Base-by-base conservation (phyloP, 2,329 filamentous ascomycete species). In the Fusarium sp. region DNA sequence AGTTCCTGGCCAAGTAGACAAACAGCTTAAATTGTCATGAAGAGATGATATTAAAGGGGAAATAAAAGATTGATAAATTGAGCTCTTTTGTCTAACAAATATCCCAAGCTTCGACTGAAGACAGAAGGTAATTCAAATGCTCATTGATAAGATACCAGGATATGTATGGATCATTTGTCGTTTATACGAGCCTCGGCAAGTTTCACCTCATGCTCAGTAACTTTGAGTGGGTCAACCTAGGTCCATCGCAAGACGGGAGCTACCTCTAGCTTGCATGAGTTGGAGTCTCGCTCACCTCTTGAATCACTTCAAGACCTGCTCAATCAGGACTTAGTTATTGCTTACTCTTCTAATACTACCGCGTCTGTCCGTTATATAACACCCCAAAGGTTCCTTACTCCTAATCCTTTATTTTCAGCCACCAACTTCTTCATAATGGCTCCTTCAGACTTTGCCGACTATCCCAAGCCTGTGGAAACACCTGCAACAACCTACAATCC, bases 1-100 rank as follows among this genome's bases (percentile, higher is more conserved):
- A 85, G 77, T 85, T 84, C 59, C 71, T 85, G 69, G 64, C 51
- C 52, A 65, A 48, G 54, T 39, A 40, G n/a, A 10, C 14, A n/a
- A 36, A 10, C 34, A 26, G 28, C 15, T 6, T 7, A 10, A 8
- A 7, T 3, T 26, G 9, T 19, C 7, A 44, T 17, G 43, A 42
- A 44, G 15, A 43, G 3, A 10, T 21, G 42, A 6, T 24, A 21
- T 15, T 40, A 19, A 21, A 48, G 23, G n/a, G 23, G 10, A 28
- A 17, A 28, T 36, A 21, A 24, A 24, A 44, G 20, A 39, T 9
- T 36, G 34, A 17, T 36, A 36, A n/a, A 36, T 17, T 17, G 5
- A n/a, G 32, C 17, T 7, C 15, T 34, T 34, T 28, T 4, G 11
- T 28, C 10, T 28, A 4, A 10, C 12, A 28, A 28, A 5, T 28